These are phyloP conservation scores for Neofusicoccum ribis DNA, from an alignment of 2,329 filamentous ascomycete genomes.

Conservation along the genomic window DNA sequence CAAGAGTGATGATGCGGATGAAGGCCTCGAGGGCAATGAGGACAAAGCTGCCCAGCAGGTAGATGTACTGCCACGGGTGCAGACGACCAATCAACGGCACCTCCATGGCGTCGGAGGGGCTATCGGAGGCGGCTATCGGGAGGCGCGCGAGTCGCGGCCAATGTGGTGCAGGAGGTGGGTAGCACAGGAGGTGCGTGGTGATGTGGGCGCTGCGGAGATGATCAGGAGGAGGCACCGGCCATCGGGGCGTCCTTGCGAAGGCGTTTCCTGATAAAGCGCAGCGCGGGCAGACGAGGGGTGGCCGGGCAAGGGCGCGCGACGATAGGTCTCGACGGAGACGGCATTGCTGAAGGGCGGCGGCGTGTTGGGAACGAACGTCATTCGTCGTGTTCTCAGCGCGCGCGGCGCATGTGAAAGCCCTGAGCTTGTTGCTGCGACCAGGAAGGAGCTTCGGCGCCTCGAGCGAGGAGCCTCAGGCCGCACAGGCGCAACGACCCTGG, in stretches of 20 bases:
- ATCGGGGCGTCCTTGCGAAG: slow-evolving; percentile 11
- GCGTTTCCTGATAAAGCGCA: neutral
- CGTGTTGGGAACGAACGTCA: slow-evolving; percentile 13
- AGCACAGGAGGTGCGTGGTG: slow-evolving; percentile 7
- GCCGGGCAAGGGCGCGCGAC: neutral
- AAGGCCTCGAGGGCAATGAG: slow-evolving; percentile 80
- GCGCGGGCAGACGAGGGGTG: neutral
- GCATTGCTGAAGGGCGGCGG: slow-evolving; percentile 6
- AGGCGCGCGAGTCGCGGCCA: slow-evolving; percentile 2
- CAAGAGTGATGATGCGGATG: slow-evolving; percentile 82
- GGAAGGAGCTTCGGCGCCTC: neutral
- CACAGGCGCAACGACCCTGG: neutral
- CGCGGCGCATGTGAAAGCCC: neutral
- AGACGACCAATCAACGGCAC: slow-evolving; percentile 66
- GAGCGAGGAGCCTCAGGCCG: too few species aligned
- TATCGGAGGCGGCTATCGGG: neutral
- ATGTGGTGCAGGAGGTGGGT: slow-evolving; percentile 9
- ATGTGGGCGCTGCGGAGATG: neutral
- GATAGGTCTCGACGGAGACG: neutral
- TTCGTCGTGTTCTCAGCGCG: neutral
- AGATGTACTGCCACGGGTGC: slow-evolving; percentile 74
- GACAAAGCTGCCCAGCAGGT: slow-evolving; percentile 78
- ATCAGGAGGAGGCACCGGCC: slow-evolving; percentile 16
- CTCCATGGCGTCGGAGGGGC: slow-evolving; percentile 43
- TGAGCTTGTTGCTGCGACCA: neutral